Base-by-base conservation (phyloP, 2,329 filamentous ascomycete species). In the Sclerotiophoma versabilis region DNA sequence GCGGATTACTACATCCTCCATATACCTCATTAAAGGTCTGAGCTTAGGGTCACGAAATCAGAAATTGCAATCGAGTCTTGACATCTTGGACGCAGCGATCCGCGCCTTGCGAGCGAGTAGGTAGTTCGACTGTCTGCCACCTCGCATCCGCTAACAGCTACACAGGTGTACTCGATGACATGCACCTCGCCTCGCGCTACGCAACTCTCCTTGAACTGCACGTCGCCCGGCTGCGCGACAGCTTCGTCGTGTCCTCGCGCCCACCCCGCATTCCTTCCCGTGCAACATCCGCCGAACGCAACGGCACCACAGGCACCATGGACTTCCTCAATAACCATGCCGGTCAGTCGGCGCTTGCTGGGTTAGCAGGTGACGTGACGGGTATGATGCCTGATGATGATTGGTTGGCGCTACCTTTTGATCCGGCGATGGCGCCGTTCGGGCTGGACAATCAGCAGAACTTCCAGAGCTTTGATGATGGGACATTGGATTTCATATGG, bases 1-100 rank as follows among this genome's bases (percentile, higher is more conserved):
- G 2, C 79, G 82, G 20, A 79, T 84, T 38, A 83, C 80, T 2
- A 82, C 80, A 2, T 80, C 81, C 0, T 84, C 82, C 0, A 82
- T 85, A 5, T 83, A 84, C 50, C 70, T 84, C 3, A 78, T 84
- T 61, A 79, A 79, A 61, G 80, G 80, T 0, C 63, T 83, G 12
- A 83, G 80, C 52, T 47, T 83, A 30, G 81, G 81, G 0, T 77
- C 79, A 1, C 75, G 79, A 2, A 79, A 81, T 50, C 76, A 79
- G 5, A 81, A 81, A 39, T 65, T 83, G 5, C 76, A 78, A 46
- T 77, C 78, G 25, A 80, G 79, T 0, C 72, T 83, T 0, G 77
- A 81, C 48, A 75, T 80, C 2, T 71, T 83, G 0, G 78, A 81
- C 32, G 74, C 74, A 14, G 79, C 77, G 43, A 82, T 83, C 32